Percentiles rank a stretch among this genome's conserved stretches.
Conservation (phyloP, 768 basidiomycete genomes). For the Russula emetica region DNA sequence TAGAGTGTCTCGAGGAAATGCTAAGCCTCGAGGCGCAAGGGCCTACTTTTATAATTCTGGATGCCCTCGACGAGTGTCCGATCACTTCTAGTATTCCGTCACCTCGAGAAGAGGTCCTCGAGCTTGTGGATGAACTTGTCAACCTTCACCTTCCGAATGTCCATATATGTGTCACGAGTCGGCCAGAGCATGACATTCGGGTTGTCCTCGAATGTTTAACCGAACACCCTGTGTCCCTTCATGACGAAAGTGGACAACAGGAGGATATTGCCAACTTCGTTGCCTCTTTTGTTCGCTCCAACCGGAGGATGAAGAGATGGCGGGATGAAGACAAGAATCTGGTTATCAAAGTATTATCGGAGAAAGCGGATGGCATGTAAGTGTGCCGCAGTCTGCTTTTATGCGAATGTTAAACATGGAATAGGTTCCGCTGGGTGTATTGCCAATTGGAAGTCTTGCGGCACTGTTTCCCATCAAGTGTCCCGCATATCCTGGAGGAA, state of each 20-base stretch:
- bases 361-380: not conserved
- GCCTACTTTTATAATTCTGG: not conserved
- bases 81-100: not conserved
- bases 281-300: not conserved
- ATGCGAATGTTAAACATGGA: not conserved
- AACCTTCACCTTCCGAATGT: not conserved
- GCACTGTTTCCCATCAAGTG: not conserved
- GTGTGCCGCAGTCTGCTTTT: fast-evolving
- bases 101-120: not conserved
- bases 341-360: not conserved
- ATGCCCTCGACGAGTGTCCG: not conserved
- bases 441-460: not conserved
- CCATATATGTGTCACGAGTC: not conserved
- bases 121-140: not conserved
- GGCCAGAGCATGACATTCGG: not conserved
- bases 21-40: not conserved
- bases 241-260: not conserved
- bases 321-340: not conserved
- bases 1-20: not conserved
- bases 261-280: not conserved
- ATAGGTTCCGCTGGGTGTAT: not conserved
- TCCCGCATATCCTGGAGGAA: not conserved
- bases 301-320: not conserved
- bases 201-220: not conserved
- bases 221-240: not conserved